phyloP scores from a whole-genome alignment of 768 basidiomycete genomes.

The Leccinellum luteum region DNA sequence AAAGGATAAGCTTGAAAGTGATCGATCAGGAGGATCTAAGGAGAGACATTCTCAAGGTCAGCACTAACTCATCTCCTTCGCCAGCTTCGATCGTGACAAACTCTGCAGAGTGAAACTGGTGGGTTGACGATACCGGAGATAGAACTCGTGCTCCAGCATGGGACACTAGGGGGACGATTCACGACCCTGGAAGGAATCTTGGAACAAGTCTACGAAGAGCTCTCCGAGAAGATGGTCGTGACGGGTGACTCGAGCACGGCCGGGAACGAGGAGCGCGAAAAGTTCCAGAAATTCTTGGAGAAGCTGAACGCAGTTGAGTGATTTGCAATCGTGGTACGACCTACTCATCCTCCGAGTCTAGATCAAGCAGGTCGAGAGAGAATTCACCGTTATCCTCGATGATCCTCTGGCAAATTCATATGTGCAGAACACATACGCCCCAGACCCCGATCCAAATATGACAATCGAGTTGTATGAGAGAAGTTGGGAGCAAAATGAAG shows the following conservation, averaged over 20 bases:
- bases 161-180: conserved; percentile 95
- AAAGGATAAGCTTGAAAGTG: conserved; percentile 83
- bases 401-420: conserved; percentile 96
- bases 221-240: conserved; percentile 82
- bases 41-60: conserved; percentile 90
- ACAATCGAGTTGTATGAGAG: conserved; percentile 78
- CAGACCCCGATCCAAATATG: conserved; percentile 96
- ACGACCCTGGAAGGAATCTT: conserved; percentile 96
- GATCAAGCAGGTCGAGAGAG: conserved; percentile 74
- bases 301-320: conserved; percentile 67
- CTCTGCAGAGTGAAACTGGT: conserved; percentile 81
- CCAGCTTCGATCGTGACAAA: neutral
- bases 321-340: neutral
- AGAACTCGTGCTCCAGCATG: conserved; percentile 85
- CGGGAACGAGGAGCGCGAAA: conserved; percentile 42
- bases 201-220: conserved; percentile 91
- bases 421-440: conserved; percentile 95
- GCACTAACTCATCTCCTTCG: conserved; percentile 8
- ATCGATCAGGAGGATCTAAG: conserved; percentile 90
- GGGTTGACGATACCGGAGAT: conserved; percentile 92
- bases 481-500: conserved; percentile 89
- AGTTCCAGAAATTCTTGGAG: conserved; percentile 76
- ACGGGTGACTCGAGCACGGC: conserved; percentile 58
- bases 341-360: conserved; percentile 25
- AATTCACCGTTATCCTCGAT: conserved; percentile 92